Percentiles rank a stretch among this genome's conserved stretches.
Evolutionary conservation across 129 eudicot species (phyloP).

Genomic region (Daucus carota): DH1_v3.0 NC_030382.2:49052501-49053000

Average conservation of each 20-base stretch:
- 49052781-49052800: background rate
- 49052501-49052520: background rate
- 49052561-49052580: background rate
- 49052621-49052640: background rate
- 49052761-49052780: background rate
- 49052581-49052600: background rate
- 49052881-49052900: conserved; percentile 94
- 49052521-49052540: background rate
- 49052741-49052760: background rate
- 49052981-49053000: conserved; percentile 10
- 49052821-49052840: conserved; percentile 95
- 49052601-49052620: background rate
- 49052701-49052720: background rate
- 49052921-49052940: conserved; percentile 97
- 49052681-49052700: background rate
- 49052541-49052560: background rate
- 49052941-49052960: conserved; percentile 48
- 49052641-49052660: background rate
- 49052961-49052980: conserved; percentile 52
- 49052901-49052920: conserved; percentile 96
- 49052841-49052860: conserved; percentile 94
- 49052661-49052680: background rate
- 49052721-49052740: background rate
- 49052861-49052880: conserved; percentile 86
- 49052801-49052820: background rate